Conservation (phyloP, 2,329 filamentous ascomycete genomes). For the Cadophora sp. region DNA sequence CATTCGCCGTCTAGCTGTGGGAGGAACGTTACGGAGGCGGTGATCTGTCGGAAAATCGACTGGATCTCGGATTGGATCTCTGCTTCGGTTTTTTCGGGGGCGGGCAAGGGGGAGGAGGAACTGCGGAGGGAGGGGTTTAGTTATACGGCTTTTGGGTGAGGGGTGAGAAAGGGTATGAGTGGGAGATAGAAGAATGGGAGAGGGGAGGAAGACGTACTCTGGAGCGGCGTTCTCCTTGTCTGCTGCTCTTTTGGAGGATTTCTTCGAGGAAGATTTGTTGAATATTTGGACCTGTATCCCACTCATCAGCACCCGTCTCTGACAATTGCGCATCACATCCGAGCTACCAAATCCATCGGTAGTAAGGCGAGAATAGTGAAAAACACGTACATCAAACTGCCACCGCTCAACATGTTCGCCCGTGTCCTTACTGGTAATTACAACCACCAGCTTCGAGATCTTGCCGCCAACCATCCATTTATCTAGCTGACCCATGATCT, state of each 20-base stretch:
- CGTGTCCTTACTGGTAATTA: slow-evolving; percentile 96
- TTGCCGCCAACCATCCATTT: slow-evolving; percentile 98
- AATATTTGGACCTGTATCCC: slow-evolving; percentile 55
- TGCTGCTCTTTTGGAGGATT: slow-evolving; percentile 53
- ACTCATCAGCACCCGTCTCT: background rate
- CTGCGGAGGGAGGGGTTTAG: slow-evolving; percentile 30
- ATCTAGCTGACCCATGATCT: slow-evolving; percentile 97
- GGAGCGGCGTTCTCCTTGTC: slow-evolving; percentile 75
- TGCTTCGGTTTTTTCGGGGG: slow-evolving; percentile 80
- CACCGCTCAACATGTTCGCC: slow-evolving; percentile 95
- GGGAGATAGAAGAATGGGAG: too few species aligned
- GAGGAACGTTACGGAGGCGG: slow-evolving; percentile 94
- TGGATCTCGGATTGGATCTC: slow-evolving; percentile 97
- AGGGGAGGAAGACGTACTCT: slow-evolving; percentile 42
- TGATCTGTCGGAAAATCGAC: slow-evolving; percentile 96
- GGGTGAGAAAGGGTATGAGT: too few species aligned
- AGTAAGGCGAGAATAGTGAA: background rate
- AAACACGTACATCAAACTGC: slow-evolving; percentile 83
- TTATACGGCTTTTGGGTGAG: background rate
- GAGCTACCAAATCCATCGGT: background rate
- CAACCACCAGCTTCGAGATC: slow-evolving; percentile 95
- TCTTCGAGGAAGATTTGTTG: slow-evolving; percentile 52
- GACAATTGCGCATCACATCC: background rate
- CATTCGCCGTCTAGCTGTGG: slow-evolving; percentile 93
- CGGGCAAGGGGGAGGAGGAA: slow-evolving; percentile 45